phyloP scores from a whole-genome alignment of 192 early-diverging fungal species.

The Coemansia sp. region DNA sequence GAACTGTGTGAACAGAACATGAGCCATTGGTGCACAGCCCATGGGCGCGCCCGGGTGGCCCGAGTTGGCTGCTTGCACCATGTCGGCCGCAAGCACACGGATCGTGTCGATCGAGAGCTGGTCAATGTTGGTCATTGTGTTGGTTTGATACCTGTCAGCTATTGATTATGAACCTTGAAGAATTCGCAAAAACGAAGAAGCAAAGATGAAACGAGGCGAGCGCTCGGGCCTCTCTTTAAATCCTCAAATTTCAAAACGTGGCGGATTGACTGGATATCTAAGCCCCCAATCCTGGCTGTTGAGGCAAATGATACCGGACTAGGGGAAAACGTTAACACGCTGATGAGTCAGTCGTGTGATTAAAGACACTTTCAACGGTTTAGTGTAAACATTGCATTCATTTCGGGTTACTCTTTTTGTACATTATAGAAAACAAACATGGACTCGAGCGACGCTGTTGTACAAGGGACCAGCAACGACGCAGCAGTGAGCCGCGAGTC shows the following conservation, averaged over 20 bases:
- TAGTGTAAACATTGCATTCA: no score
- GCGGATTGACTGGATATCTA: background rate
- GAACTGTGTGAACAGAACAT: constrained; percentile 81
- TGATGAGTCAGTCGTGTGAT: background rate
- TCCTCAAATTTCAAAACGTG: background rate
- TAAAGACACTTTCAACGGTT: no score
- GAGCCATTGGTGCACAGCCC: constrained; percentile 94
- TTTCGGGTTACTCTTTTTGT: no score
- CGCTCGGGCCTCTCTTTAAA: background rate
- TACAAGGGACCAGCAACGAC: constrained; percentile 89
- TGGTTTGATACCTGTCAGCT: background rate
- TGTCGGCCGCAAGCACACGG: constrained; percentile 84
- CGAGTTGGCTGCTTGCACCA: constrained; percentile 82
- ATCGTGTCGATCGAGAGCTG: constrained; percentile 79
- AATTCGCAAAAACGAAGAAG: background rate
- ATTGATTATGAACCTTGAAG: background rate
- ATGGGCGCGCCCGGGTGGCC: constrained; percentile 98
- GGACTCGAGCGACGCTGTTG: constrained; percentile 58
- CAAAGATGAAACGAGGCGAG: background rate
- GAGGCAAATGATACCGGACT: background rate
- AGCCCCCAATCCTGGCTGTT: background rate
- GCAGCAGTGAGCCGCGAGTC: constrained; percentile 84
- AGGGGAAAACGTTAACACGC: background rate
- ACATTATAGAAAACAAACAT: background rate
- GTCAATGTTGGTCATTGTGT: constrained; percentile 49